A percentile compares a stretch with the other conserved stretches of the same genome.
Conservation (phyloP, 371 early-diverging fungal genomes). For the Gilbertella persicaria region DNA sequence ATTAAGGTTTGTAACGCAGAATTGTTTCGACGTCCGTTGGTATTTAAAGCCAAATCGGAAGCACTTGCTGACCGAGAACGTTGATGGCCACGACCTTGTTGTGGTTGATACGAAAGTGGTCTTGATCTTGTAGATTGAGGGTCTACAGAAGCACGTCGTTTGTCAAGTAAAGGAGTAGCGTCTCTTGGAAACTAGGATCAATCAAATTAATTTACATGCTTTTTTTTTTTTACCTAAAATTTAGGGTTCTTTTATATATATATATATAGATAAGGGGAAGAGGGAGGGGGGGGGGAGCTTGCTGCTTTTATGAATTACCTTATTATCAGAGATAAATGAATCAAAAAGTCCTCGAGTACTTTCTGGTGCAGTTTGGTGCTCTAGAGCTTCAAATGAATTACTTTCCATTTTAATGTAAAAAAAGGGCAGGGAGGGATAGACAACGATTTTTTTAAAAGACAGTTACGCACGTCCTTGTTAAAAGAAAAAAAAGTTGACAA, state of each 20-base stretch:
- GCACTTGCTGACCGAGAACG: constrained; percentile 49
- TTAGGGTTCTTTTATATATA: too few relatives aligned
- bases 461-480: too few relatives aligned
- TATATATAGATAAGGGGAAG: too few relatives aligned
- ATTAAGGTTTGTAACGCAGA: constrained; percentile 20
- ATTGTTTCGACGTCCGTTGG: constrained; percentile 17
- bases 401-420: constrained; percentile 1
- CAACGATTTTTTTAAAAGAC: constrained; percentile 3
- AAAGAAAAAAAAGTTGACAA: constrained; percentile 2
- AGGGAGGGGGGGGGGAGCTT: too few relatives aligned
- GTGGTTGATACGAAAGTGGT: constrained; percentile 14
- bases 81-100: constrained; percentile 34
- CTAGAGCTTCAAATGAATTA: constrained; percentile 29
- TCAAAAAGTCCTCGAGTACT: constrained; percentile 56
- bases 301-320: not conserved
- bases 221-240: too few relatives aligned
- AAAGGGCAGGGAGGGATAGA: constrained; percentile 14
- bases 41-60: constrained; percentile 25
- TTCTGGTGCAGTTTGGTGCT: constrained; percentile 58
- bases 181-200: constrained; percentile 7
- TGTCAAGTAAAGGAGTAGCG: constrained; percentile 22
- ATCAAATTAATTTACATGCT: too few relatives aligned
- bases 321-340: constrained; percentile 1
- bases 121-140: constrained; percentile 9
- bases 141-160: constrained; percentile 19